Conservation (phyloP, 2,329 filamentous ascomycete species). For the Fusarium buharicum region DNA sequence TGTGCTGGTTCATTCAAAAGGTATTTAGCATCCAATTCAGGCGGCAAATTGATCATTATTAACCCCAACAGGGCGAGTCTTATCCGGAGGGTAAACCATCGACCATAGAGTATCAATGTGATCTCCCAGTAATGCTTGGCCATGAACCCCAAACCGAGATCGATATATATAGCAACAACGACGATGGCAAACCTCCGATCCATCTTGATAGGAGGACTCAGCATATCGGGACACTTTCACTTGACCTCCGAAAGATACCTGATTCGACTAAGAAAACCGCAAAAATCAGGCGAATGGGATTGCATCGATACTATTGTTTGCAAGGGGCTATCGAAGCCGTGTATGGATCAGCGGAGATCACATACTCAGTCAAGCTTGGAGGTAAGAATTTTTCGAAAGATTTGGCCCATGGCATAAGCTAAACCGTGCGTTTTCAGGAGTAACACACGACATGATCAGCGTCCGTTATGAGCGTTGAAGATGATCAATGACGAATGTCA, state of each 20-base stretch:
- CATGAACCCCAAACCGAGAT: slow-evolving; percentile 52
- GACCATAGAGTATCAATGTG: slow-evolving; percentile 53
- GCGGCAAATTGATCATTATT: background rate
- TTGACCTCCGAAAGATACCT: slow-evolving; percentile 52
- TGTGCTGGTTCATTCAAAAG: slow-evolving; percentile 55
- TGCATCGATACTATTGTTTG: slow-evolving; percentile 52
- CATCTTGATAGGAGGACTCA: slow-evolving; percentile 47
- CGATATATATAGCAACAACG: slow-evolving; percentile 52
- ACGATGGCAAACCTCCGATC: slow-evolving; percentile 46
- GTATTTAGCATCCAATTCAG: slow-evolving; percentile 34
- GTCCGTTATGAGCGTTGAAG: slow-evolving; percentile 48
- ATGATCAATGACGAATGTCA: background rate
- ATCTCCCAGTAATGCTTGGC: slow-evolving; percentile 51
- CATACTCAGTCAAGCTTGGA: slow-evolving; percentile 52
- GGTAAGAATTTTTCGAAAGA: slow-evolving; percentile 39
- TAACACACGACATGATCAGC: slow-evolving; percentile 52
- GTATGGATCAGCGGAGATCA: slow-evolving; percentile 54
- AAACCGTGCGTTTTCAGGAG: slow-evolving; percentile 41
- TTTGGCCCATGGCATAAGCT: slow-evolving; percentile 7
- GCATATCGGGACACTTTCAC: slow-evolving; percentile 49
- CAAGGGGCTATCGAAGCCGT: slow-evolving; percentile 52
- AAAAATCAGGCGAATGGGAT: slow-evolving; percentile 49
- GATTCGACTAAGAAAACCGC: slow-evolving; percentile 47
- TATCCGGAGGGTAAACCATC: slow-evolving; percentile 52
- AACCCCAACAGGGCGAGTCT: slow-evolving; percentile 49